phyloP scores from a whole-genome alignment of 257 asterid genomes.

The Leptodermis oblonga region DNA sequence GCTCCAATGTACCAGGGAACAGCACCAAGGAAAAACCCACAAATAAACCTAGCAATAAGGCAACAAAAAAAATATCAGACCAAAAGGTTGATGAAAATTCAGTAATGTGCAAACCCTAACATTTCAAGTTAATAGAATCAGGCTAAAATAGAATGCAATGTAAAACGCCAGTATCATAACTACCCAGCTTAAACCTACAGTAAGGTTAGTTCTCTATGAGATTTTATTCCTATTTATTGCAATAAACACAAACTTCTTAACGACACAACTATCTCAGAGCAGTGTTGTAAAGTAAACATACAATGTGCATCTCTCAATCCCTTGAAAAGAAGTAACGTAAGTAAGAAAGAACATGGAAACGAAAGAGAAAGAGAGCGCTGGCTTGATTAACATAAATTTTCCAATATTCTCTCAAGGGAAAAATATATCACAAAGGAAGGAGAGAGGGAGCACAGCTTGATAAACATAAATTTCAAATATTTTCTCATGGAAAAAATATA shows the following conservation, averaged over 20 bases:
- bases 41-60: constrained; percentile 55
- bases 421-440: too few species aligned
- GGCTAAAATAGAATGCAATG: neutral
- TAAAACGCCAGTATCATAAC: neutral
- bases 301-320: neutral
- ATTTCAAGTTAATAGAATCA: neutral
- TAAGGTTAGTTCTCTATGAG: neutral
- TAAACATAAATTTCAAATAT: neutral
- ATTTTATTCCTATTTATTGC: neutral
- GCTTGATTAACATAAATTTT: too few species aligned
- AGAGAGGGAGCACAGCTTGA: too few species aligned
- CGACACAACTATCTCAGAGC: neutral
- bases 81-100: neutral
- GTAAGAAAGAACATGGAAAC: too few species aligned
- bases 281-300: neutral
- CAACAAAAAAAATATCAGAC: constrained; percentile 7
- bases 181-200: neutral
- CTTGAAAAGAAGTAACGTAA: neutral
- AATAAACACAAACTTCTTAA: neutral
- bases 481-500: neutral
- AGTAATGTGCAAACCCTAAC: neutral
- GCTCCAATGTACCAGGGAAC: constrained; percentile 95
- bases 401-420: too few species aligned
- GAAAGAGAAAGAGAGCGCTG: too few species aligned
- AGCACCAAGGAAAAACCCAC: constrained; percentile 76